A percentile compares a stretch with the other conserved stretches of the same genome.
Evolutionary conservation across 139 green algal genomes (phyloP).

Genomic region (Picochlorum sp.): DNA sequence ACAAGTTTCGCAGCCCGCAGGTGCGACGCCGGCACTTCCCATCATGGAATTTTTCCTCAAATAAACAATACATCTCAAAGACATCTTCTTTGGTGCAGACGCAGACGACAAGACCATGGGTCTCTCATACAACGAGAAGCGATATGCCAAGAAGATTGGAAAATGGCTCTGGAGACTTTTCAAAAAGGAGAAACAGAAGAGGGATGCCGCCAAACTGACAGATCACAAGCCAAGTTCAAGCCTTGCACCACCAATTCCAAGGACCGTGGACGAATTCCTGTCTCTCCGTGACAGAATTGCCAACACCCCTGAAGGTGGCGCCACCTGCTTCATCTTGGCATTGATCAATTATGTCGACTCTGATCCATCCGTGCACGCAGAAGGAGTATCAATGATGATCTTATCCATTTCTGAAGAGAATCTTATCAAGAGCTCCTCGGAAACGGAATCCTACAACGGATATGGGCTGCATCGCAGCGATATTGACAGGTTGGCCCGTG

Average conservation of each 20-base stretch:
- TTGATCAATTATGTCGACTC: neutral
- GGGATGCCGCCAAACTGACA: no score
- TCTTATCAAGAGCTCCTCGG: neutral
- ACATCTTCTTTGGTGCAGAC: no score
- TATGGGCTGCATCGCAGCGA: conserved; percentile 1
- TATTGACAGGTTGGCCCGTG: neutral
- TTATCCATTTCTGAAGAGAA: neutral
- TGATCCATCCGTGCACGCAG: neutral
- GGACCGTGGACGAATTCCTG: neutral
- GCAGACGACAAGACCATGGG: no score
- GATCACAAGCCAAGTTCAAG: neutral
- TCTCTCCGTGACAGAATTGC: neutral
- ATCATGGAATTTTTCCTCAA: no score
- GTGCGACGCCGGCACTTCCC: no score
- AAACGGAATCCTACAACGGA: neutral
- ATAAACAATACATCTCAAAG: no score
- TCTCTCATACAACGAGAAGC: no score
- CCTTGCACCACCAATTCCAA: neutral
- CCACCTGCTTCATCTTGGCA: conserved; percentile 2
- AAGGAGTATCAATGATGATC: neutral
- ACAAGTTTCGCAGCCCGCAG: no score
- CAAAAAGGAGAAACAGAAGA: no score
- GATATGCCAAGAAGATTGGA: no score
- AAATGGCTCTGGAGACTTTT: no score
- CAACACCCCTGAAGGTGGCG: neutral